Conservation (phyloP, 371 early-diverging fungal species). For the Actinomortierella wolfii region DNA sequence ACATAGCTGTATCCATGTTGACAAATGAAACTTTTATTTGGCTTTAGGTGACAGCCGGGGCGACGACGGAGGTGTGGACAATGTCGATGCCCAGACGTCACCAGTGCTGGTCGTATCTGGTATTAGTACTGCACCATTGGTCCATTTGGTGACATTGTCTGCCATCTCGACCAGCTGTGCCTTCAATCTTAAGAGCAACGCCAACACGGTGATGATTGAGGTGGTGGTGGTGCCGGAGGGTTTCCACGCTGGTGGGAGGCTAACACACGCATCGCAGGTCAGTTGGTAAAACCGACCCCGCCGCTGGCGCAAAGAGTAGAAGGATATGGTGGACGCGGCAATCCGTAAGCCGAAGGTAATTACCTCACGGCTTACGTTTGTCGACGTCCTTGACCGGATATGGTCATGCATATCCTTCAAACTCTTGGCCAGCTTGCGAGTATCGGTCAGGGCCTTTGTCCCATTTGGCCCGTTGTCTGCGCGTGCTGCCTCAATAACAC, state of each 20-base stretch:
- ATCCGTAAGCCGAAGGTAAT: slow-evolving; percentile 4
- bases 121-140: background rate
- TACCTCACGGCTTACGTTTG: background rate
- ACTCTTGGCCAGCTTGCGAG: slow-evolving; percentile 6
- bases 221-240: background rate
- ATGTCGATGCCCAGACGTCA: background rate
- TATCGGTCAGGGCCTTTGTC: slow-evolving; percentile 5
- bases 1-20: too few species aligned
- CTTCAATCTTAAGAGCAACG: background rate
- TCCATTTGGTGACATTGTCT: background rate
- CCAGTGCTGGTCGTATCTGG: background rate
- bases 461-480: slow-evolving; percentile 4
- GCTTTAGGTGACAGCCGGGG: background rate
- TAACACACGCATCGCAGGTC: slow-evolving; percentile 1
- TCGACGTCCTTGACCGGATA: background rate
- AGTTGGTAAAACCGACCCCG: slow-evolving; percentile 16
- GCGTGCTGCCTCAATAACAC: slow-evolving; percentile 5
- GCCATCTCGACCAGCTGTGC: background rate
- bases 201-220: background rate
- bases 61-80: background rate
- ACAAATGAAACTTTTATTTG: too few species aligned
- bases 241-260: slow-evolving; percentile 5
- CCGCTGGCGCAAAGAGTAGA: slow-evolving; percentile 4
- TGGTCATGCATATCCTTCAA: slow-evolving; percentile 6
- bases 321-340: slow-evolving; percentile 1